Base-by-base conservation (phyloP, 1,284 basidiomycete species). In the Cutaneotrichosporon daszewskae region DNA sequence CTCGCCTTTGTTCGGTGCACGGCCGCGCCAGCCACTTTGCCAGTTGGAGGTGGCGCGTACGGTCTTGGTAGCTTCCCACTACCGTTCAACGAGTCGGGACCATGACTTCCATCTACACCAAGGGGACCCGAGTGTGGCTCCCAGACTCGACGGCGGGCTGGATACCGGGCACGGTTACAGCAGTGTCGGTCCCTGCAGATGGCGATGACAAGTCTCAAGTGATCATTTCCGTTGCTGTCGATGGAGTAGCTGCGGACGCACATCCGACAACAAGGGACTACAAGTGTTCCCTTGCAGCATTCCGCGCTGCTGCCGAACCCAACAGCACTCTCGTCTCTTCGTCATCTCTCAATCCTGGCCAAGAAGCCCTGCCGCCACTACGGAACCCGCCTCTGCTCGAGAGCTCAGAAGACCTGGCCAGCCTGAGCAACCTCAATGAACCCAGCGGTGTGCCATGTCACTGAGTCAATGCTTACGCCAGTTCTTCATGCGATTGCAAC, bases 401-500 rank as follows among this genome's bases (percentile, higher is more conserved):
- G 75, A 91, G 89, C 22, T 89, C 91, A 28, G 94, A 99, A 73
- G 94, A 99, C 76, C 78, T 99, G 64, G 94, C 95, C 37, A 95
- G 91, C 49, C 79, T 99, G 62, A 95, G 90, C 46, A 92, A 98
- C 75, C 78, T 99, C 58, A 98, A 98, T 65, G 95, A 99, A 69
- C 94, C 94, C 36, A 89, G 87, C 62, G 92, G 91, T 92, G 55
- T 66, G 3, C 13, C 14, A 19, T 18, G 22, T 9, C 17, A 11
- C 4, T 24, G 31, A 13, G 16, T 23, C 14, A 12, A 17, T 18
- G 17, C 49, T 50, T 18, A 50, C 26, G 4, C 27, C 60, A 91
- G 94, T 98, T 31, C 77, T 99, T 35, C 91, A 98, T 67, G 95
- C 94, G 33, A 97, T 98, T 60, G 82, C 87, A 31, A 95, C 94